Percentiles rank a stretch among this genome's conserved stretches.
These are phyloP conservation scores for Diacronema lutheri DNA, from an alignment of 78 protist genomes.

Conservation along the genomic window DNA sequence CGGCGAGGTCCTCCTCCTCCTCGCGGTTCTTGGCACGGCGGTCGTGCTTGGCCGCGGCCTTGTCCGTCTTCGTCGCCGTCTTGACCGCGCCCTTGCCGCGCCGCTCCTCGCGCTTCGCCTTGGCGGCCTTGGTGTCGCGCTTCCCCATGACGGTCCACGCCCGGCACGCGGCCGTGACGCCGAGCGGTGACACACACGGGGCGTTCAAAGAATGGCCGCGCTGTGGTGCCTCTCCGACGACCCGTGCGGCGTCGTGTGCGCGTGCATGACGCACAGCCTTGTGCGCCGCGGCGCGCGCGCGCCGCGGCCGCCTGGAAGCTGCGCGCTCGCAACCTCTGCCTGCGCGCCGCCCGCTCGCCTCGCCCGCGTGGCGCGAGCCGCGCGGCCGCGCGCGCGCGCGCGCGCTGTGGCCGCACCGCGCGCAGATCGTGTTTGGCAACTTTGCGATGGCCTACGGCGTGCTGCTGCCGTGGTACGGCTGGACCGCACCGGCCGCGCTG, in stretches of 20 bases:
- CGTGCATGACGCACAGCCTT: not conserved
- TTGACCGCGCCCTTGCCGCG: not conserved
- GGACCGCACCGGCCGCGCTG: not conserved
- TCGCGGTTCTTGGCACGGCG: not conserved
- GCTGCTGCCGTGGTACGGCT: not conserved
- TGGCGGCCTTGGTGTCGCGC: not conserved
- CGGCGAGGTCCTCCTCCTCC: not conserved
- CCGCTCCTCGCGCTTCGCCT: not conserved
- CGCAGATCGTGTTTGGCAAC: not conserved
- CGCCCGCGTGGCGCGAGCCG: too few species aligned
- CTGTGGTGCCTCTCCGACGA: not conserved
- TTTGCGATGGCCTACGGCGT: not conserved
- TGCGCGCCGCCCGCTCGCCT: too few species aligned
- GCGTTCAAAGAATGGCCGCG: too few species aligned
- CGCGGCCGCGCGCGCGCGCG: not conserved
- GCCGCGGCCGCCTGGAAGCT: too few species aligned
- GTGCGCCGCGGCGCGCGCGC: too few species aligned
- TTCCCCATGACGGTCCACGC: not conserved
- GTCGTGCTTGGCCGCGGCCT: not conserved
- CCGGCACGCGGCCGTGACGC: too few species aligned
- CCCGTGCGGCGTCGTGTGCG: not conserved
- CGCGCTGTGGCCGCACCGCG: not conserved
- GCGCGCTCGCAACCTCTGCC: too few species aligned
- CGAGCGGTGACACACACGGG: too few species aligned
- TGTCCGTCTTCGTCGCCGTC: not conserved